Base-by-base conservation (phyloP, 805 yeast genomes). In the Kluyveromyces starmeri region DNA sequence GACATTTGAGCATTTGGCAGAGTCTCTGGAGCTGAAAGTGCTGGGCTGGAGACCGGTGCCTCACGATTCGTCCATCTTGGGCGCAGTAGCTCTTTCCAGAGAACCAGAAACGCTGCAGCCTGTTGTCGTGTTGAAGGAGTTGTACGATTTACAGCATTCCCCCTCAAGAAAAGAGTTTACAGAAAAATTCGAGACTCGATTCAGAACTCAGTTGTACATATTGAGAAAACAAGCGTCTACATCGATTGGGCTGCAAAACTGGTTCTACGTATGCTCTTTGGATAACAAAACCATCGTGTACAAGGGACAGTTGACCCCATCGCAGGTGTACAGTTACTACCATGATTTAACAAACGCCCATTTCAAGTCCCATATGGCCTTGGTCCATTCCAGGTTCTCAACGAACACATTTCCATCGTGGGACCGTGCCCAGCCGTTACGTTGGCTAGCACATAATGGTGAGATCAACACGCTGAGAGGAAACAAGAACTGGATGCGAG, bases 331-430 rank as follows among this genome's bases (percentile, higher is more conserved):
- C 67, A 76, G 82, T 48, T 89, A 92, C 65, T 89, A 88, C 67
- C 86, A 84, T 57, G 98, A 89, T 62, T 71, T 89, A 55, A 80
- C 77, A 43, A 86, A 85, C 58, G 89, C 86, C 18, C 92, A 86
- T 53, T 89, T 78, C 62, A 89, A 85, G 64, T 92, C 94, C 29
- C 96, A 88, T 56, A 84, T 92, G 69, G 95, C 96, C 11, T 71
- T 89, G 27, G 97, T 89, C 34, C 98, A 89, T 66, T 88, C 97
- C 16, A 77, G 98, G 59, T 89, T 89, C 70, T 86, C 96, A 38
- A 89, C 98, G 20, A 89, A 89, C 62, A 89, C 98, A 32, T 89
- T 89, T 75, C 98, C 98, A 31, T 85, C 96, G n/a, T 89, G 98
- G 98, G 98, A 92, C 64, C 77, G 98, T 63, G 97, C 98, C 16